These are phyloP conservation scores for bread wheat (Triticum aestivum) DNA, from an alignment of 176 grass and related monocot genomes.

Conservation along the genomic window DNA sequence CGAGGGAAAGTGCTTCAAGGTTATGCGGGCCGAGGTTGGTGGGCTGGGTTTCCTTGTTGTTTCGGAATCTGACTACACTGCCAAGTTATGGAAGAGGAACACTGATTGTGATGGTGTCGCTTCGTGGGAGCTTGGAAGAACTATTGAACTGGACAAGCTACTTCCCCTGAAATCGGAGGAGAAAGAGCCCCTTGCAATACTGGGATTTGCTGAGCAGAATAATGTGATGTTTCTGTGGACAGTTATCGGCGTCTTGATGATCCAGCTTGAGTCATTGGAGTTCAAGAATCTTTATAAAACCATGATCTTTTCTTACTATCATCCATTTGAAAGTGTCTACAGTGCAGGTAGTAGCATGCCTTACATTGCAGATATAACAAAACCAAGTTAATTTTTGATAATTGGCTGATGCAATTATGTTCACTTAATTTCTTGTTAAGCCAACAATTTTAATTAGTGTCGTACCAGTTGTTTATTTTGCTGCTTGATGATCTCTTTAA, in stretches of 20 bases:
- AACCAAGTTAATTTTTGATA: neutral
- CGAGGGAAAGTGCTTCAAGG: too few relatives aligned
- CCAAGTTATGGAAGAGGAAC: neutral
- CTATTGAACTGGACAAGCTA: neutral
- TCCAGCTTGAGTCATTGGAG: neutral
- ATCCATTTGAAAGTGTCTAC: neutral
- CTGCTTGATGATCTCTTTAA: neutral
- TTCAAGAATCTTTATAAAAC: neutral
- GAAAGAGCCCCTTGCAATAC: neutral
- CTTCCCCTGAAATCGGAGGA: neutral
- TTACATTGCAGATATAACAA: neutral
- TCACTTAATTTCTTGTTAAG: neutral
- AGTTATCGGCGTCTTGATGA: neutral
- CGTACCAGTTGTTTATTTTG: neutral
- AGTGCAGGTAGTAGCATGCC: neutral
- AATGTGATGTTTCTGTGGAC: neutral
- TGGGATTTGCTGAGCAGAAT: neutral
- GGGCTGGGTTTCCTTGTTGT: neutral
- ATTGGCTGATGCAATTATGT: neutral
- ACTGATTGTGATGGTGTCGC: neutral
- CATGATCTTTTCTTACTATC: neutral
- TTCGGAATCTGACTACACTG: neutral
- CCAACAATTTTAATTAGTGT: neutral
- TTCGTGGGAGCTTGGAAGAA: neutral
- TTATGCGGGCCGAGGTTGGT: too few relatives aligned